Conservation (phyloP, 352 stramenopile genomes). For the Phytophthora parvispora region DNA sequence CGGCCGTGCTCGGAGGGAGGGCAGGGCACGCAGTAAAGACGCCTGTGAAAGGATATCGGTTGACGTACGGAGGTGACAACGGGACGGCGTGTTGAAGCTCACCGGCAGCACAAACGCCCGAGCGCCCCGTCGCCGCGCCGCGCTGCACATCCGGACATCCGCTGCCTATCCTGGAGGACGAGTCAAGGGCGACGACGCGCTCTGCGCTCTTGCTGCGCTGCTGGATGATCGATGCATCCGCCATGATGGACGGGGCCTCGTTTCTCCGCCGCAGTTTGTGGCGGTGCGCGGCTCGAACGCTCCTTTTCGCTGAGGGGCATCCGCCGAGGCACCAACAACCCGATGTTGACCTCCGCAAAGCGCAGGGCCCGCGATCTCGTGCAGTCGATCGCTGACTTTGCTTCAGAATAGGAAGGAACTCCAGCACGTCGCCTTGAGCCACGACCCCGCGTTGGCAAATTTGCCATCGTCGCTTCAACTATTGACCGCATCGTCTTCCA, state of each 20-base stretch:
- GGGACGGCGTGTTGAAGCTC: conserved; percentile 33
- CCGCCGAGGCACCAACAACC: conserved; percentile 21
- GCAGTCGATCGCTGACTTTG: conserved; percentile 9
- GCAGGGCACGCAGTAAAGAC: neutral
- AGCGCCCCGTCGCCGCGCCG: conserved; percentile 2
- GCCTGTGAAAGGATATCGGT: neutral
- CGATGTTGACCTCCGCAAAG: conserved; percentile 17
- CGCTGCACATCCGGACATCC: conserved; percentile 39
- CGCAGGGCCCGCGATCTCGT: conserved; percentile 10
- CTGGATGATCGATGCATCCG: conserved; percentile 25
- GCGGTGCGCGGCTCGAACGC: conserved; percentile 5
- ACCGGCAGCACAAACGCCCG: conserved; percentile 6
- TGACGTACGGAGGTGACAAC: conserved; percentile 15
- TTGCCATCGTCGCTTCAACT: conserved; percentile 6
- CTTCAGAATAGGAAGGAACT: conserved; percentile 1
- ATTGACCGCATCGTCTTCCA: conserved; percentile 23
- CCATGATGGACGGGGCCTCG: conserved; percentile 13
- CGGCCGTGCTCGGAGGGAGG: neutral
- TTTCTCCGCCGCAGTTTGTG: conserved; percentile 39
- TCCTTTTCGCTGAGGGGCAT: conserved; percentile 30
- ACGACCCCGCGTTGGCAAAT: neutral
- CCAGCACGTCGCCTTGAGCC: conserved; percentile 8
- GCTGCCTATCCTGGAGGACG: conserved; percentile 16
- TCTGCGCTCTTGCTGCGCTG: too few relatives aligned
- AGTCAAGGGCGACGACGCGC: neutral